Conservation (phyloP, 192 early-diverging fungal genomes). For the Coemansia sp. region DNA sequence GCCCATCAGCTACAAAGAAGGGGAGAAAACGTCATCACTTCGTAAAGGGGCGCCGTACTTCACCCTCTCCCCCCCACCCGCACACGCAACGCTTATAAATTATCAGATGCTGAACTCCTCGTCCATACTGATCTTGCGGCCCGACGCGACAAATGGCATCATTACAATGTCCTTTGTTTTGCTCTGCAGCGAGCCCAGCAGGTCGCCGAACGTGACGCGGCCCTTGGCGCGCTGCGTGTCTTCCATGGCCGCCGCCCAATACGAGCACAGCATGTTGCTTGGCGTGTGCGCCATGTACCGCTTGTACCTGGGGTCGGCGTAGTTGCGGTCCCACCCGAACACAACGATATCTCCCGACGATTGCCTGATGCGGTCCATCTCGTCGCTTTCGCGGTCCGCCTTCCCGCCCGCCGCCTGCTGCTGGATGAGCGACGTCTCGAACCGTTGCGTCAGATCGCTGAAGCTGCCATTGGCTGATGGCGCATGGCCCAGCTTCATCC, state of each 20-base stretch:
- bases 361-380: conserved; percentile 30
- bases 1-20: too few relatives aligned
- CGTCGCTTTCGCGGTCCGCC: conserved; percentile 10
- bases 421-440: conserved; percentile 34
- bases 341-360: conserved; percentile 57
- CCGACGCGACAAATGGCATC: conserved; percentile 56
- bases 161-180: conserved; percentile 35
- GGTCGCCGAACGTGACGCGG: conserved; percentile 52
- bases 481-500: conserved; percentile 11
- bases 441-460: conserved; percentile 43
- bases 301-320: conserved; percentile 71
- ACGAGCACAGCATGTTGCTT: conserved; percentile 63
- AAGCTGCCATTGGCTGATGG: conserved; percentile 22
- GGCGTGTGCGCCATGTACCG: conserved; percentile 69
- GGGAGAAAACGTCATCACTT: too few relatives aligned
- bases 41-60: too few relatives aligned
- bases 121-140: conserved; percentile 53
- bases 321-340: conserved; percentile 70
- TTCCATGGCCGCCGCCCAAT: conserved; percentile 70
- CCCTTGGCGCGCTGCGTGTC: conserved; percentile 40
- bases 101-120: conserved; percentile 47
- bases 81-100: too few relatives aligned
- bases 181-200: conserved; percentile 52
- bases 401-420: conserved; percentile 19
- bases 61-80: too few relatives aligned